phyloP scores from a whole-genome alignment of 345 rosid genomes.

The Litchi chinensis region DNA sequence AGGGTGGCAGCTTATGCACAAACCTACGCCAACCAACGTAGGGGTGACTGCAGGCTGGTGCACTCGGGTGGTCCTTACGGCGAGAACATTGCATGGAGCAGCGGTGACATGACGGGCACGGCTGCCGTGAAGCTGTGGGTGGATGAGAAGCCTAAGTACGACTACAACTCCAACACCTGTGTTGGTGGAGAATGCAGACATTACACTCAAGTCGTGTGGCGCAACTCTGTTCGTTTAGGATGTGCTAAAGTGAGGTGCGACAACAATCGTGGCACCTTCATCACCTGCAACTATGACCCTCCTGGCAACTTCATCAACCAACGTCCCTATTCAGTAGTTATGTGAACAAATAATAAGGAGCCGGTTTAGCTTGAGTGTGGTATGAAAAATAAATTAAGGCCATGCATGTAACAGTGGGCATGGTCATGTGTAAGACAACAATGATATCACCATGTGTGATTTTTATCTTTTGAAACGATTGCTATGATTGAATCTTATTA shows the following conservation, averaged over 20 bases:
- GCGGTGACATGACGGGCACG: slow-evolving; percentile 37
- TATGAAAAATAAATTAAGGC: background rate
- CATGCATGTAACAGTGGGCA: background rate
- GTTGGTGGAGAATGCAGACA: slow-evolving; percentile 52
- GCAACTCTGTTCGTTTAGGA: slow-evolving; percentile 50
- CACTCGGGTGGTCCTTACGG: slow-evolving; percentile 68
- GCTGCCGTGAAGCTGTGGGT: slow-evolving; percentile 62
- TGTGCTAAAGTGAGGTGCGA: slow-evolving; percentile 64
- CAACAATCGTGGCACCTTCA: slow-evolving; percentile 43
- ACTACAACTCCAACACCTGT: slow-evolving; percentile 53
- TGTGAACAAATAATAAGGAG: background rate
- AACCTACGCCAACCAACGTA: slow-evolving; percentile 38
- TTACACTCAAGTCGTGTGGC: slow-evolving; percentile 81
- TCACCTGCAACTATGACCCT: slow-evolving; percentile 64
- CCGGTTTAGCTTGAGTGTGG: no score
- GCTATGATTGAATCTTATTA: no score
- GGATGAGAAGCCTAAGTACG: slow-evolving; percentile 47
- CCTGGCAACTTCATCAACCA: slow-evolving; percentile 51
- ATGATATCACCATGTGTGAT: no score
- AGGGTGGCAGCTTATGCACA: slow-evolving; percentile 46
- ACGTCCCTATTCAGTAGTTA: slow-evolving; percentile 34
- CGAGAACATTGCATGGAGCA: slow-evolving; percentile 61
- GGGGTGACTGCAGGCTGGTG: slow-evolving; percentile 42
- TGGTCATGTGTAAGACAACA: no score
- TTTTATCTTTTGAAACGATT: no score